A percentile compares a stretch with the other conserved stretches of the same genome.
Evolutionary conservation across 2,329 filamentous ascomycete species (phyloP).

Genomic region (Aspergillus oerlinghausenensis): DNA sequence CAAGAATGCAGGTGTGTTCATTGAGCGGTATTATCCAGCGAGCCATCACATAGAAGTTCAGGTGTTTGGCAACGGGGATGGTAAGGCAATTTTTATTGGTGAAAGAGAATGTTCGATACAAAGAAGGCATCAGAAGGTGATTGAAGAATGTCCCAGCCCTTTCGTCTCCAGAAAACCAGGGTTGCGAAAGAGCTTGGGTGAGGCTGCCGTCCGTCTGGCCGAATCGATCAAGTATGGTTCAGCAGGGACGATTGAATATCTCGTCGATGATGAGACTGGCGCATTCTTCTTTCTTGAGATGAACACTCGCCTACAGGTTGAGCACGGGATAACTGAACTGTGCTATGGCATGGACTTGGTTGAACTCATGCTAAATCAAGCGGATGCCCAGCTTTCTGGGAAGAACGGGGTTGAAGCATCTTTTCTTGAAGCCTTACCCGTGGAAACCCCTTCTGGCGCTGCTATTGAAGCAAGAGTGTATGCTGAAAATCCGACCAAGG

Average conservation of each 20-base stretch:
- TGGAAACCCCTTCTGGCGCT: constrained; percentile 39
- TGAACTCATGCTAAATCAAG: constrained; percentile 53
- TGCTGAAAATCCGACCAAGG: constrained; percentile 55
- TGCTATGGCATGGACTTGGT: constrained; percentile 54
- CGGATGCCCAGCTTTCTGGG: constrained; percentile 46
- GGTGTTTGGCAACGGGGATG: constrained; percentile 77
- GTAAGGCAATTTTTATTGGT: constrained; percentile 75
- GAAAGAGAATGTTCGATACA: constrained; percentile 88
- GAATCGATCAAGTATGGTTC: constrained; percentile 65
- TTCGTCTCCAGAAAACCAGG: constrained; percentile 50
- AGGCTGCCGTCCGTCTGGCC: constrained; percentile 65
- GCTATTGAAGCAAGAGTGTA: constrained; percentile 55
- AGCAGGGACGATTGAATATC: constrained; percentile 85
- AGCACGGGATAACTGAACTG: constrained; percentile 55
- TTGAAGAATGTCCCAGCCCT: constrained; percentile 83
- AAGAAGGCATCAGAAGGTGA: constrained; percentile 81
- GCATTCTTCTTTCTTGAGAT: constrained; percentile 67
- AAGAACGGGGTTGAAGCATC: constrained; percentile 42
- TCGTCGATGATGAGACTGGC: constrained; percentile 76
- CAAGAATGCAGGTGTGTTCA: constrained; percentile 76
- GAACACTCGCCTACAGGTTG: constrained; percentile 56
- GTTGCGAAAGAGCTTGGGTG: constrained; percentile 60
- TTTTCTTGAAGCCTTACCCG: constrained; percentile 41
- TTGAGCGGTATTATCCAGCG: constrained; percentile 75
- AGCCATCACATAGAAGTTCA: constrained; percentile 87